A percentile compares a stretch with the other conserved stretches of the same genome.
These are phyloP conservation scores for Chrysoporthe puriensis DNA, from an alignment of 2,329 filamentous ascomycete species.

Conservation along the genomic window DNA sequence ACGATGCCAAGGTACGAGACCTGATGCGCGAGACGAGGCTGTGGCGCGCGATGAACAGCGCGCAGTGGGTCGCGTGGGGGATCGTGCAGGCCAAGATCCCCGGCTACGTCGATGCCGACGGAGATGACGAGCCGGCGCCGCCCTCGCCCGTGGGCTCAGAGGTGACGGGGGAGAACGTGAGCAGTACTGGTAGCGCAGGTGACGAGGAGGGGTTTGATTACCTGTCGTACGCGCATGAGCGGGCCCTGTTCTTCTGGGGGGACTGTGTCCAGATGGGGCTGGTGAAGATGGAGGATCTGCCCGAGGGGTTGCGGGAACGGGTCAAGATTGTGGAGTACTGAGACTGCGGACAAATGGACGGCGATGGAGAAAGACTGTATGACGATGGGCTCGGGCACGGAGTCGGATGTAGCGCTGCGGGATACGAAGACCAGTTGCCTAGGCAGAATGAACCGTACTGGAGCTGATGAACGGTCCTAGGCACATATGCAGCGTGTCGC, in stretches of 20 bases:
- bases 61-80: constrained; percentile 94
- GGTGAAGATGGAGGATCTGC: constrained; percentile 75
- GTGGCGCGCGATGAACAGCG: constrained; percentile 87
- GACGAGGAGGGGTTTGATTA: constrained; percentile 88
- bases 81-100: constrained; percentile 92
- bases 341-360: constrained; percentile 21
- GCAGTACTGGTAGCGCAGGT: constrained; percentile 47
- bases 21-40: constrained; percentile 78
- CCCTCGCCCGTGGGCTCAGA: constrained; percentile 25
- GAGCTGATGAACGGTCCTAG: neutral
- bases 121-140: constrained; percentile 37
- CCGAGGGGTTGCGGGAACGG: constrained; percentile 62
- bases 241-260: constrained; percentile 93
- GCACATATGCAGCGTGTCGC: neutral
- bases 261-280: constrained; percentile 81
- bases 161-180: constrained; percentile 30
- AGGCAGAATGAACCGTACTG: neutral
- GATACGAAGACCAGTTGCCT: neutral
- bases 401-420: neutral
- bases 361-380: too few species aligned
- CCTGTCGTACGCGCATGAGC: constrained; percentile 84
- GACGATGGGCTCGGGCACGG: neutral
- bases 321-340: constrained; percentile 74
- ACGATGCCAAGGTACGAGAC: constrained; percentile 69
- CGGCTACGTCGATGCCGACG: constrained; percentile 61